Evolutionary conservation across 352 stramenopile species (phyloP), one percentile per base, ranked within the genome.

Genomic region (Globisporangium takayamanum): DNA sequence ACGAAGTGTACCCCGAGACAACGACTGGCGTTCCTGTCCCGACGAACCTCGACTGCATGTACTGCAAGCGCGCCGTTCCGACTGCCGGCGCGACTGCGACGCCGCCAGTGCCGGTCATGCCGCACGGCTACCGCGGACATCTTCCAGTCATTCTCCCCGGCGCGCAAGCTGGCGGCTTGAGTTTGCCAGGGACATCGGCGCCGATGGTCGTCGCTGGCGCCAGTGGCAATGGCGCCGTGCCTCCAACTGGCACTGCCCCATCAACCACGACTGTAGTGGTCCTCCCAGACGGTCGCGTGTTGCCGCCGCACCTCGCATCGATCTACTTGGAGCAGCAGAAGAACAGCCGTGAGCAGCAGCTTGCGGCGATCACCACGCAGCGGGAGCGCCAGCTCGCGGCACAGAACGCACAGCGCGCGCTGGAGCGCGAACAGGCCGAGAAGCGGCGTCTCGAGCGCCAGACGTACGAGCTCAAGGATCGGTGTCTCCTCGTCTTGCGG

Each of bases 401-500:
- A 11, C 59, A 72, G 46, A 60, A 66, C 16, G 52, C 69, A 39
- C 51, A 44, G 51, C 51, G 51, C 11, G 44, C 18, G 3, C 5
- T 28, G 3, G 16, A 48, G 36, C 51, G 36, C 20, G 36, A 47
- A 26, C 56, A 59, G 3, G 63, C 64, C 46, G 66, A 76, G 57
- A 66, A 30, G 53, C 69, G 71, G 11, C 58, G 56, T 3, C 57
- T 64, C 22, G 75, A 88, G 36, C 72, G 78, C 4, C 46, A 70
- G 48, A 67, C 55, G 7, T 76, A 86, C 69, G 76, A 78, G 42
- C 62, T 90, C 10, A 68, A 60, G 28, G 78, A 91, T 33, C 76
- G 79, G 14, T 74, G 79, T 51, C 18, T 94, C 26, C 67, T 94
- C 12, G 74, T 94, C 7, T 49, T 94, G 20, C 77, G 83, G 7